Evolutionary conservation across 2,329 filamentous ascomycete species (phyloP).

Genomic region (Colletotrichum sp.): DNA sequence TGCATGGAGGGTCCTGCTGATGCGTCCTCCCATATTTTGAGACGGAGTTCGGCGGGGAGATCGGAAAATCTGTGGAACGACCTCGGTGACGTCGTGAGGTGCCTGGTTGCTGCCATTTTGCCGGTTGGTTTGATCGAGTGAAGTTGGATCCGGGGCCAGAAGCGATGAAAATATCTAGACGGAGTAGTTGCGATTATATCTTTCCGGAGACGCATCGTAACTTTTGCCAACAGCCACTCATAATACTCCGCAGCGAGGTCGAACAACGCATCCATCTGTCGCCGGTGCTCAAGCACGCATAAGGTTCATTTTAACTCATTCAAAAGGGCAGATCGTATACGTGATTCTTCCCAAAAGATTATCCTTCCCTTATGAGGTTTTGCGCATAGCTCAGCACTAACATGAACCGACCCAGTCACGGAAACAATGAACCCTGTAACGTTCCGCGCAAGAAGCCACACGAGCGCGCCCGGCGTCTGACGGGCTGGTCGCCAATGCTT

Average conservation of each 20-base stretch:
- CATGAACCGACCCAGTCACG: neutral
- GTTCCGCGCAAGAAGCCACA: neutral
- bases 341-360: neutral
- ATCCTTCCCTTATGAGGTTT: neutral
- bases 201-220: neutral
- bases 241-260: neutral
- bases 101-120: neutral
- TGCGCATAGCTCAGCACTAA: neutral
- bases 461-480: neutral
- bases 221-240: neutral
- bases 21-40: slow-evolving; percentile 19
- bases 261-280: neutral
- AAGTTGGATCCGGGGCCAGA: neutral
- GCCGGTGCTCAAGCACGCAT: neutral
- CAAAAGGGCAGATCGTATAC: neutral
- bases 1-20: slow-evolving; percentile 28
- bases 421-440: neutral
- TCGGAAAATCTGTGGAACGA: slow-evolving; percentile 3
- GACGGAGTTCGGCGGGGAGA: slow-evolving; percentile 12
- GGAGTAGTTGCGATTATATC: neutral
- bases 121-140: neutral
- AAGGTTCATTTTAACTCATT: neutral
- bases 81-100: slow-evolving; percentile 30
- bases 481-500: neutral
- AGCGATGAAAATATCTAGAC: neutral